These are phyloP conservation scores for Patellifolia procumbens DNA, from an alignment of 179 eudicot genomes.

Conservation along the genomic window DNA sequence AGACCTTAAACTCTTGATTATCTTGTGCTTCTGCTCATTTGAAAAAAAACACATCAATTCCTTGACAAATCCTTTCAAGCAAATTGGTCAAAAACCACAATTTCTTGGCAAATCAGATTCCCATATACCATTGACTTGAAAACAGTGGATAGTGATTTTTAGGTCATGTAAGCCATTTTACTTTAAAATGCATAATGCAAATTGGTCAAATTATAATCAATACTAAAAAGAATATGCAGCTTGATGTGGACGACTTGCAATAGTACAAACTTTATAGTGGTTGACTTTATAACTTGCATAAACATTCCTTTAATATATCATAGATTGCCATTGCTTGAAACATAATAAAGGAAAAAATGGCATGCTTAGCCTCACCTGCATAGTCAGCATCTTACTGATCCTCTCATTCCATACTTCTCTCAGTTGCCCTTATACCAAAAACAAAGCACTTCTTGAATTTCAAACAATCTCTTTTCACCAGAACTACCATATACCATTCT, in stretches of 20 bases:
- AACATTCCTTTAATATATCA: background rate
- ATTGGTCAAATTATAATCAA: background rate
- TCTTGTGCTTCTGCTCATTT: too few species aligned
- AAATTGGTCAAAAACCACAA: background rate
- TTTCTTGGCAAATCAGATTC: background rate
- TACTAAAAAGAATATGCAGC: slow-evolving; percentile 2
- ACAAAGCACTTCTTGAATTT: slow-evolving; percentile 52
- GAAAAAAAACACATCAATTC: background rate
- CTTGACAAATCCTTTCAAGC: background rate
- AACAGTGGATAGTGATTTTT: background rate
- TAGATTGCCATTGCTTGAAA: background rate
- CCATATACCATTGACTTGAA: too few species aligned
- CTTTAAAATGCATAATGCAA: background rate
- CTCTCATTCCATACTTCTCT: slow-evolving; percentile 22
- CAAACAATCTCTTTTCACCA: slow-evolving; percentile 32
- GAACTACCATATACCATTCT: slow-evolving; percentile 9
- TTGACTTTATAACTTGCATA: too few species aligned
- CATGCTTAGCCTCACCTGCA: slow-evolving; percentile 13
- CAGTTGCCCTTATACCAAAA: slow-evolving; percentile 46
- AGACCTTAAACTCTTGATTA: too few species aligned
- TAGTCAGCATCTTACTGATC: slow-evolving; percentile 13
- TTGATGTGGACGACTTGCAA: slow-evolving; percentile 5
- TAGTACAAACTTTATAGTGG: background rate
- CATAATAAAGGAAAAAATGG: slow-evolving; percentile 15
- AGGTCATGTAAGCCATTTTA: background rate